phyloP scores from a whole-genome alignment of 305 asterid species.

The Plantago lanceolata region DNA sequence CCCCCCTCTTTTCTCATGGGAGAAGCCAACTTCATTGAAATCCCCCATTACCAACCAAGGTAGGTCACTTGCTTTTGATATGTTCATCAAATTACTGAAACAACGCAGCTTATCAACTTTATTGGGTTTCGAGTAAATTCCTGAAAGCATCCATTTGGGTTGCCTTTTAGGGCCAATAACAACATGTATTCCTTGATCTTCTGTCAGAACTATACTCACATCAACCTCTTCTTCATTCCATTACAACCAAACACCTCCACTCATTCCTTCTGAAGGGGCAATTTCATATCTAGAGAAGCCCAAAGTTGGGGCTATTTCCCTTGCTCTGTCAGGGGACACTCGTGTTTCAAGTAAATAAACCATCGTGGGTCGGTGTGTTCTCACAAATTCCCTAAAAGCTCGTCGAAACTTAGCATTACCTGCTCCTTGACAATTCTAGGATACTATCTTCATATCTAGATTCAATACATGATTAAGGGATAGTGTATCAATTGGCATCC shows the following conservation, averaged over 20 bases:
- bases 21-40: background rate
- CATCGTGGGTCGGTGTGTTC: no score
- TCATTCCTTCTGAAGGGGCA: no score
- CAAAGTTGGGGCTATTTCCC: no score
- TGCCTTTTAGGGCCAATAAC: background rate
- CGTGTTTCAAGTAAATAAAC: no score
- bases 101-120: background rate
- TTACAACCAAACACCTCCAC: no score
- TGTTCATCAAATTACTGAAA: background rate
- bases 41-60: background rate
- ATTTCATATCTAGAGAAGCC: no score
- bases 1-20: background rate
- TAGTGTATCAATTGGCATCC: background rate
- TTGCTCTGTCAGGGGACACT: no score
- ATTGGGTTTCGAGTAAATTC: background rate
- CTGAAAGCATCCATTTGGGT: background rate
- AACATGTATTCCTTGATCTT: background rate
- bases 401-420: background rate
- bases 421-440: constrained; percentile 1
- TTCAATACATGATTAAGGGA: background rate
- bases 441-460: background rate
- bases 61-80: background rate
- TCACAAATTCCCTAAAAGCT: background rate
- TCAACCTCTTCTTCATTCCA: no score
- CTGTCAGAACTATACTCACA: no score